phyloP scores from a whole-genome alignment of 2,329 filamentous ascomycete species.

The Fusarium nygamai region DNA sequence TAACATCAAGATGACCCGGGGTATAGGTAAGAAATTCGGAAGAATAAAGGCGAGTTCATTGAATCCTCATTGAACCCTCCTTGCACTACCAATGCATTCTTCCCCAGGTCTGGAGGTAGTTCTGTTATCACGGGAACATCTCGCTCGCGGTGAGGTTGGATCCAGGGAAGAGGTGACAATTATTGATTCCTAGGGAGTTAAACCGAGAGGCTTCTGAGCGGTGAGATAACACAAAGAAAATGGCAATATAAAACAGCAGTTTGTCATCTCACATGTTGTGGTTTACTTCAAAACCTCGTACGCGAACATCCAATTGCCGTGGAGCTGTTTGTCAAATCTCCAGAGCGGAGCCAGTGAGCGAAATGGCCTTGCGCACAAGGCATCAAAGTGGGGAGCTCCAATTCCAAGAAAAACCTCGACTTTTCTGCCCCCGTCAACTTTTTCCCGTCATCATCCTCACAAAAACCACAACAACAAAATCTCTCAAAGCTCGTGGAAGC shows the following conservation, averaged over 20 bases:
- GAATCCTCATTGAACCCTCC: background rate
- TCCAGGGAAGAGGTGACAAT: background rate
- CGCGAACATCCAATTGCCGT: background rate
- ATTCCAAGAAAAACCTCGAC: conserved; percentile 39
- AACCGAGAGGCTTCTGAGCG: background rate
- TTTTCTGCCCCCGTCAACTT: conserved; percentile 20
- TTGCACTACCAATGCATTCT: background rate
- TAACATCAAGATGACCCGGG: background rate
- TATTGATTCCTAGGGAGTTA: too few relatives aligned
- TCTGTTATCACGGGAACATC: too few relatives aligned
- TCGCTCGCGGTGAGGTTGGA: background rate
- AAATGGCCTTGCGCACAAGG: conserved; percentile 45
- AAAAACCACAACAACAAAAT: conserved; percentile 18
- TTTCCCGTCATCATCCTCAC: conserved; percentile 30
- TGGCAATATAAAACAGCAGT: background rate
- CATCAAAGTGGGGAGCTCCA: conserved; percentile 45
- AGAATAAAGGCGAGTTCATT: background rate
- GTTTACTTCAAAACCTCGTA: background rate
- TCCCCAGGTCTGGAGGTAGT: too few relatives aligned
- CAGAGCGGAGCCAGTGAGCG: background rate
- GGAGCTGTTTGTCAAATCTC: conserved; percentile 2
- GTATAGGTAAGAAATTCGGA: background rate
- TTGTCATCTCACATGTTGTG: background rate
- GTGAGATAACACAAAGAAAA: background rate
- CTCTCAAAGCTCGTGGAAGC: conserved; percentile 16